Evolutionary conservation across 139 green algal genomes (phyloP), one percentile per base, ranked within the genome.

Genomic region (Chlamydomonas incerta): DNA sequence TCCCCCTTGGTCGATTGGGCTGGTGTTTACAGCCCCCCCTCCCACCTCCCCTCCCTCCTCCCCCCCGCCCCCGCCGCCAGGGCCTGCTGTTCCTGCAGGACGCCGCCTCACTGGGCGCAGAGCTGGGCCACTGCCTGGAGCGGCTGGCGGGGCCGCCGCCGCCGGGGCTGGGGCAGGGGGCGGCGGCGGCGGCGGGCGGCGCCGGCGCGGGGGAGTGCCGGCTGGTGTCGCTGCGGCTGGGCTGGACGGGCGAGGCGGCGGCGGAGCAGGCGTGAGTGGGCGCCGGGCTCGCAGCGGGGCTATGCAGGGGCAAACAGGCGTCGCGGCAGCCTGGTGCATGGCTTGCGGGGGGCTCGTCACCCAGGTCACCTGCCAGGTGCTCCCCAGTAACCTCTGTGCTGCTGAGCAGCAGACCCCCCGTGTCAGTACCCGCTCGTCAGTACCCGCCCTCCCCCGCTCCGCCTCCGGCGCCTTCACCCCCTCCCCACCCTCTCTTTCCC

Each of bases 21-120:
- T n/a, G n/a, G n/a, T 57, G 11, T 65, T n/a, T 11, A n/a, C n/a
- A n/a, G n/a, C n/a, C n/a, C n/a, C n/a, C n/a, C n/a, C n/a, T n/a
- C n/a, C n/a, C 63, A 2, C 63, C n/a, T 37, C 63, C n/a, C 63
- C 13, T 9, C 13, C 63, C 63, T 33, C 63, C 1, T 20, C 63
- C 63, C 63, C 20, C 11, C 17, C 63, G 29, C 9, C 24, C 9
- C 24, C 17, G 18, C 29, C n/a, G 29, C 18, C 75, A 82, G 75
- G 75, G 75, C 26, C 34, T 82, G 26, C 13, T 60, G 60, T 82
- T 82, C 60, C 10, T 23, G 5, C 75, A 82, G 75, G 75, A 82
- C 75, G 29, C 13, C 33, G 28, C 4, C 75, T 0, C 28, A 3
- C 20, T 3, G 17, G 75, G 75, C 28, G n/a, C 4, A 11, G 75